These are phyloP conservation scores for Hypoxylon rickii DNA, from an alignment of 495 filamentous ascomycete species.

Conservation along the genomic window DNA sequence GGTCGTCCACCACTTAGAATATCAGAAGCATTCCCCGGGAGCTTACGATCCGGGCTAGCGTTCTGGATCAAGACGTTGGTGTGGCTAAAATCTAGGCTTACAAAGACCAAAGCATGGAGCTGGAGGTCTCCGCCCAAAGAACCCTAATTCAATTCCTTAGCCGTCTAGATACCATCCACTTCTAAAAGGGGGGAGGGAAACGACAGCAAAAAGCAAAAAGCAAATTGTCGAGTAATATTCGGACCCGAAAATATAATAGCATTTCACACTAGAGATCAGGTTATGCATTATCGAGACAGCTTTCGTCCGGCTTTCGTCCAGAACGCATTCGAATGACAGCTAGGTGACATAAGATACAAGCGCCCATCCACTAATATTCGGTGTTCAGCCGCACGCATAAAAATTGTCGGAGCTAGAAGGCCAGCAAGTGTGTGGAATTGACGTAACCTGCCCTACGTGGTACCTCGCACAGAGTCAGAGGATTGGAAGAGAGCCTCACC, in stretches of 20 bases:
- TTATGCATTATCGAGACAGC: too few species aligned
- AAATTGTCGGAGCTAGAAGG: too few species aligned
- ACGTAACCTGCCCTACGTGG: conserved; percentile 1
- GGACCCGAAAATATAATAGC: too few species aligned
- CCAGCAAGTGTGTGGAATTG: conserved; percentile 6
- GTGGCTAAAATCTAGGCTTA: background rate
- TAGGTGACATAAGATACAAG: conserved; percentile 25
- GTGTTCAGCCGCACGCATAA: conserved; percentile 21
- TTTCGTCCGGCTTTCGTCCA: background rate
- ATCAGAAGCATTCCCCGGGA: conserved; percentile 1
- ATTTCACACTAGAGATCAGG: too few species aligned
- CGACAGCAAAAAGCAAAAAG: too few species aligned
- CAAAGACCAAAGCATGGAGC: conserved; percentile 2
- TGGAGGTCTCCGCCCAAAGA: too few species aligned
- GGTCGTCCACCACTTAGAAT: background rate
- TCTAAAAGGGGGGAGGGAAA: too few species aligned
- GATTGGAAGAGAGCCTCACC: background rate
- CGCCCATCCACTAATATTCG: conserved; percentile 9
- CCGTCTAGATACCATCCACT: too few species aligned
- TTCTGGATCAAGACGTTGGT: background rate
- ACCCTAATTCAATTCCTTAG: too few species aligned
- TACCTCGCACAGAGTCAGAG: background rate
- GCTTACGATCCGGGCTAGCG: conserved; percentile 5
- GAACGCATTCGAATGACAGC: too few species aligned
- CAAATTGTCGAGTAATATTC: too few species aligned